Percentiles rank a stretch among this genome's conserved stretches.
Conservation (phyloP, 164 flowering plant species). For the Berberis thunbergii region DNA sequence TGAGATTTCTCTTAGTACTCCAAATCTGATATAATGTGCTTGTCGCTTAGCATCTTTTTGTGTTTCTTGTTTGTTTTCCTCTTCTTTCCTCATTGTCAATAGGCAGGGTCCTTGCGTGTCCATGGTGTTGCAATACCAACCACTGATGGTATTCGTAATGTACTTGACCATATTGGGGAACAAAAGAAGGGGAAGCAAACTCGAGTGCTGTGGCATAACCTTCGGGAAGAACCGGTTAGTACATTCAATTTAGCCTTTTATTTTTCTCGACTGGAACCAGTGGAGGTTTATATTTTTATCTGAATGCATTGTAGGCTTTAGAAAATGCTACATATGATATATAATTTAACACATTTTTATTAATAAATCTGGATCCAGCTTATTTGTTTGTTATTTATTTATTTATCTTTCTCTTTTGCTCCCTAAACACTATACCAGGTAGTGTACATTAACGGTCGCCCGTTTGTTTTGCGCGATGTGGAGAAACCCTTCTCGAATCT, state of each 20-base stretch:
- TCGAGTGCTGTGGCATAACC: conserved; percentile 76
- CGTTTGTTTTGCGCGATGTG: conserved; percentile 95
- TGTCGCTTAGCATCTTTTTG: not conserved
- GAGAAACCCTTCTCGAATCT: conserved; percentile 94
- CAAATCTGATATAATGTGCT: not conserved
- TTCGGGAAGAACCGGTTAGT: conserved; percentile 90
- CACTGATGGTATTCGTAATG: conserved; percentile 68
- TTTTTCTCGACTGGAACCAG: not conserved
- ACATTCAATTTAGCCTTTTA: not conserved
- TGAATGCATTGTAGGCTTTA: too few species aligned
- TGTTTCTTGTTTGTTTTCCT: not conserved
- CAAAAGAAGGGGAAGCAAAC: conserved; percentile 47
- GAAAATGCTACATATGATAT: too few species aligned
- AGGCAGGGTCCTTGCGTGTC: conserved; percentile 76
- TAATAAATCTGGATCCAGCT: too few species aligned
- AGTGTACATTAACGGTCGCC: conserved; percentile 90
- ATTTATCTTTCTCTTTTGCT: too few species aligned
- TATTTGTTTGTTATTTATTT: too few species aligned
- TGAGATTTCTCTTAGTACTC: not conserved
- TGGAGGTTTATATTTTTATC: too few species aligned
- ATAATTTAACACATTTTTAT: too few species aligned
- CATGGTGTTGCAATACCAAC: conserved; percentile 98
- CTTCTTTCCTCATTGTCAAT: not conserved
- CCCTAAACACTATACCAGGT: conserved; percentile 33
- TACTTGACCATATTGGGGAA: conserved; percentile 73